Evolutionary conservation across 495 filamentous ascomycete species (phyloP).

Genomic region (Barbatosphaeria neglecta): DNA sequence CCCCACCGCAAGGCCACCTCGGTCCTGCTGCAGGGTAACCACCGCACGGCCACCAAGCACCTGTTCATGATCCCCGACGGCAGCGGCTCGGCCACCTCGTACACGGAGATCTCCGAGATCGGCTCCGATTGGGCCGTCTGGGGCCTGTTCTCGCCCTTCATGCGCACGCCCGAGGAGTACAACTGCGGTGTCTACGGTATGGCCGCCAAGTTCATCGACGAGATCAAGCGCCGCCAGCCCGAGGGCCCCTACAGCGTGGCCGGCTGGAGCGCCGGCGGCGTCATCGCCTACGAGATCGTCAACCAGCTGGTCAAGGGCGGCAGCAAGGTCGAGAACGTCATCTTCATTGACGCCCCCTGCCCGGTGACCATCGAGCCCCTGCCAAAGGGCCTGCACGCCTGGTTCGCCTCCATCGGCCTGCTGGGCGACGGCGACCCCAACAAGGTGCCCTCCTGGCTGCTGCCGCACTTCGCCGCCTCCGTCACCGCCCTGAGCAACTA

Average conservation of each 20-base stretch:
- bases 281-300: constrained; percentile 75
- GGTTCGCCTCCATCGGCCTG: constrained; percentile 69
- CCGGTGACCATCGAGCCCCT: constrained; percentile 68
- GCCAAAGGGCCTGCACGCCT: constrained; percentile 62
- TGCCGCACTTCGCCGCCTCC: constrained; percentile 72
- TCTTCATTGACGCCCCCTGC: constrained; percentile 77
- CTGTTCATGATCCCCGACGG: constrained; percentile 72
- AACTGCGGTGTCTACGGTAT: constrained; percentile 44
- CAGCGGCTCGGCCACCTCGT: constrained; percentile 55
- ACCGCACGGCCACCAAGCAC: constrained; percentile 45
- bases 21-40: constrained; percentile 52
- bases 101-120: constrained; percentile 41
- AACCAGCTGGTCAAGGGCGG: constrained; percentile 56
- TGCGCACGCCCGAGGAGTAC: constrained; percentile 45
- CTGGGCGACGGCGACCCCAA: constrained; percentile 52
- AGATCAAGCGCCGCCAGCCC: constrained; percentile 53
- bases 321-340: constrained; percentile 59
- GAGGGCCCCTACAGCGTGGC: constrained; percentile 55
- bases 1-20: constrained; percentile 53
- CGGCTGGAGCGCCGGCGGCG: constrained; percentile 82
- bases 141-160: constrained; percentile 58
- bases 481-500: constrained; percentile 68
- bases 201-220: constrained; percentile 42
- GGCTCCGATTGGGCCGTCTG: constrained; percentile 40
- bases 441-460: constrained; percentile 64